Evolutionary conservation across 768 basidiomycete genomes (phyloP).

Genomic region (Leccinum arenicola): DNA sequence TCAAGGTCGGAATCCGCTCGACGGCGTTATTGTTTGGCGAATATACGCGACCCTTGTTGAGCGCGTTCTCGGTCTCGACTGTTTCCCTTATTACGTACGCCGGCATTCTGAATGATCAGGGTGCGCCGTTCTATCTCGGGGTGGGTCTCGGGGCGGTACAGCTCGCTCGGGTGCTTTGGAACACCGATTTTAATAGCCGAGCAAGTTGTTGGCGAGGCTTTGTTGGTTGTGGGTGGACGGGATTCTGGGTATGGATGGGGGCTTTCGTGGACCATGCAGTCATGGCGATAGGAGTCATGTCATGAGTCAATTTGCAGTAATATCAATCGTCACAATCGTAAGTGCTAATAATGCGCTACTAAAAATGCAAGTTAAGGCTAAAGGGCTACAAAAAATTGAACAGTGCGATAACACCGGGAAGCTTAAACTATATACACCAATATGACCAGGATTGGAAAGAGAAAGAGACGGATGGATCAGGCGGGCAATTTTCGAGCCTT

Average conservation of each 20-base stretch:
- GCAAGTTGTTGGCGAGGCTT: constrained; percentile 91
- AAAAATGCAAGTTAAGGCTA: not conserved
- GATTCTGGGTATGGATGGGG: constrained; percentile 86
- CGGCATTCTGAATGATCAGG: constrained; percentile 76
- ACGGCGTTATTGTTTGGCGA: constrained; percentile 90
- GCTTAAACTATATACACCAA: not conserved
- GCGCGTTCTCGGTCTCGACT: constrained; percentile 68
- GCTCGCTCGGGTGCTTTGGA: constrained; percentile 70
- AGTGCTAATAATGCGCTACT: not conserved
- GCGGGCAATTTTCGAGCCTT: constrained; percentile 41
- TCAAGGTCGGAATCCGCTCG: constrained; percentile 84
- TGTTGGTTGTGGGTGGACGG: constrained; percentile 81
- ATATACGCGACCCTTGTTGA: constrained; percentile 71
- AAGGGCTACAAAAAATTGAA: not conserved
- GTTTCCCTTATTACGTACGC: constrained; percentile 74
- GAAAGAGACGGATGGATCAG: not conserved
- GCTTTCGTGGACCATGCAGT: constrained; percentile 63
- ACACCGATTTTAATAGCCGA: constrained; percentile 73
- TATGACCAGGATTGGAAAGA: not conserved
- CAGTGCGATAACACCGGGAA: not conserved
- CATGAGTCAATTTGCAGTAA: not conserved
- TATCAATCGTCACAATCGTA: not conserved
- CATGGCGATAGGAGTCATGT: constrained; percentile 13
- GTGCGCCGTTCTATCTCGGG: constrained; percentile 76
- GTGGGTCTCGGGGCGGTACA: constrained; percentile 71